Base-by-base conservation (phyloP, 2,329 filamentous ascomycete species). In the Exserohilum rostratum region DNA sequence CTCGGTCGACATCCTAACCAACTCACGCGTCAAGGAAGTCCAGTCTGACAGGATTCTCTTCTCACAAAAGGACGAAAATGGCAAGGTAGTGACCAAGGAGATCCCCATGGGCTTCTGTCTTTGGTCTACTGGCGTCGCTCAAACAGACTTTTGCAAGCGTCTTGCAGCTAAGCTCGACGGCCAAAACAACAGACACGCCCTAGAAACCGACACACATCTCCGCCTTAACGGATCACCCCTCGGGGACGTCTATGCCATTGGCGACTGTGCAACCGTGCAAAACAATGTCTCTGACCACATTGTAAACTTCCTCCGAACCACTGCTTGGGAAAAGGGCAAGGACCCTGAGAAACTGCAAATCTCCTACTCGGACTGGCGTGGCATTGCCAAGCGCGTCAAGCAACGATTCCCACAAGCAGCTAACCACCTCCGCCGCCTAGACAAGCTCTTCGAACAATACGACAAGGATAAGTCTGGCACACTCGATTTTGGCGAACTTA, bases 281-380 rank as follows among this genome's bases (percentile, higher is more conserved):
- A 99, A 99, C 80, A 99, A 99, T 66, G 83, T 98, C 2, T 90
- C 93, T 3, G 91, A 96, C 70, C 89, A 97, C 77, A 88, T 99
- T 66, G 83, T 97, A 43, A 89, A 86, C 17, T 99, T 98, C 78
- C 83, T 99, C 10, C 91, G 92, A 57, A 91, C 87, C 13, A 83
- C 96, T 2, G 92, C 95, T 9, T 97, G 90, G 87, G 93, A 96
- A 76, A 91, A 90, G 61, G 93, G 93, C 72, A 89, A 90, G 68
- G 90, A 98, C 67, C 93, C 93, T 0, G 87, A 96, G 73, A 90
- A 87, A n/a, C 83, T 98, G 54, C 87, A 93, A 38, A 84, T 99
- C 33, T 89, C 86, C 47, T 99, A 96, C 77, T 79, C 81, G 25
- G 92, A 98, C 78, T 99, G 95, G 95, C 87, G 90, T 35, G 81